Percentiles rank a stretch among this genome's conserved stretches.
phyloP scores from a whole-genome alignment of 257 asterid species.

The Plantago ovata region DNA sequence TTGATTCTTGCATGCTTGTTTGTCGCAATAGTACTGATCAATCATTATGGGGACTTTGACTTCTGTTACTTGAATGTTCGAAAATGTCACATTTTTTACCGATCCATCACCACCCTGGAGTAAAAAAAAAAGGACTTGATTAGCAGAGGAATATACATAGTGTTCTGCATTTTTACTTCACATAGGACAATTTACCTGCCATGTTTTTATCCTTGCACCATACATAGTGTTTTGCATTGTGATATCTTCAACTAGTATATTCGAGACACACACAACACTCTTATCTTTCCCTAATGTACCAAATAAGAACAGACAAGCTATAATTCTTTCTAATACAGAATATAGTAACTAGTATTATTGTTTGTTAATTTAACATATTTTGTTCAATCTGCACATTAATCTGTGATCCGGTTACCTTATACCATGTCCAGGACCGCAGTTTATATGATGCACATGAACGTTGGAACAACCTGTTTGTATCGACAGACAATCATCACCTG shows the following conservation, averaged over 20 bases:
- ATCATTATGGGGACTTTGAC: conserved; percentile 68
- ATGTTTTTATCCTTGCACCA: conserved; percentile 86
- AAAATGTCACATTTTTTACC: conserved; percentile 60
- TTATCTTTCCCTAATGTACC: conserved; percentile 46
- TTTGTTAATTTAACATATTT: not conserved
- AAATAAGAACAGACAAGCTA: not conserved
- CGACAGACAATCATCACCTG: conserved; percentile 91
- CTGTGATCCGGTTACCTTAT: conserved; percentile 49
- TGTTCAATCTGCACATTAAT: not conserved
- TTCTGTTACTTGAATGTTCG: conserved; percentile 47
- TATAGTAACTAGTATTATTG: not conserved
- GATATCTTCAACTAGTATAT: conserved; percentile 53
- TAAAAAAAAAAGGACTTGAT: no score
- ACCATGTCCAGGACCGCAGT: conserved; percentile 93
- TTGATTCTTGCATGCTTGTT: conserved; percentile 58
- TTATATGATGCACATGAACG: conserved; percentile 59
- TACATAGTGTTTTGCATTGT: conserved; percentile 53
- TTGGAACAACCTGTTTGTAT: conserved; percentile 83
- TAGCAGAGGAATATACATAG: no score
- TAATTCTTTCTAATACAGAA: not conserved
- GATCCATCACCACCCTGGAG: conserved; percentile 69
- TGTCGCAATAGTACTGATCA: conserved; percentile 78
- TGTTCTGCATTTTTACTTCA: no score
- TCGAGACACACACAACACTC: conserved; percentile 65
- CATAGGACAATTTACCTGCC: conserved; percentile 91